These are phyloP conservation scores for Ustilago shanxiensis DNA, from an alignment of 1,284 basidiomycete genomes.

Conservation along the genomic window DNA sequence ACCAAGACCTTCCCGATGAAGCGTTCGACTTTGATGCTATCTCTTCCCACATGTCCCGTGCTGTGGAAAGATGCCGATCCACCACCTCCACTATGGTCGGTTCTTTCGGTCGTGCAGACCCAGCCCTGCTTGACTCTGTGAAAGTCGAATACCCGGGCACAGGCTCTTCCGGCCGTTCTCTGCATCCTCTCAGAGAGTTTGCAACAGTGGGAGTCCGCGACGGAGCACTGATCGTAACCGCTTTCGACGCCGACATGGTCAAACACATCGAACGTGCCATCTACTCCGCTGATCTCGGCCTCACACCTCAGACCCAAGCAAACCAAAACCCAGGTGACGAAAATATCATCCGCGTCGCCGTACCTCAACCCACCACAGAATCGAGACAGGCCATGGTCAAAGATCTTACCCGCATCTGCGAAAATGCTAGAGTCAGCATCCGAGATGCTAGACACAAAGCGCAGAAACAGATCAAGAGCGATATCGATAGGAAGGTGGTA, in stretches of 20 bases:
- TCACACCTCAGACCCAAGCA: conserved; percentile 59
- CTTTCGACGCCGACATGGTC: conserved; percentile 60
- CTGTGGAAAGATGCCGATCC: conserved; percentile 49
- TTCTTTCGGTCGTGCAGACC: conserved; percentile 57
- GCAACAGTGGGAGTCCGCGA: conserved; percentile 68
- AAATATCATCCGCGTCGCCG: conserved; percentile 61
- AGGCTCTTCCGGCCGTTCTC: conserved; percentile 19
- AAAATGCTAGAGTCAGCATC: conserved; percentile 65
- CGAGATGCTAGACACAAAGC: conserved; percentile 61
- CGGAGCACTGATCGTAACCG: conserved; percentile 61
- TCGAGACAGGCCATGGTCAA: conserved; percentile 61
- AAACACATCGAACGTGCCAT: conserved; percentile 68
- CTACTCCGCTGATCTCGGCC: conserved; percentile 58
- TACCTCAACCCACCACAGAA: conserved; percentile 66
- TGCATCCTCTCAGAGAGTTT: conserved; percentile 60
- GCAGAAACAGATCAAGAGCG: conserved; percentile 67
- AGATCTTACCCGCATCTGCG: conserved; percentile 63
- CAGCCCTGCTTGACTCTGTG: conserved; percentile 58
- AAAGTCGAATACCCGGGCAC: conserved; percentile 46
- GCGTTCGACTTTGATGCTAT: conserved; percentile 53
- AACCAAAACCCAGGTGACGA: conserved; percentile 51
- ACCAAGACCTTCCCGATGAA: conserved; percentile 58
- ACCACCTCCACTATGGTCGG: conserved; percentile 55
- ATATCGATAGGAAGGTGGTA: conserved; percentile 63
- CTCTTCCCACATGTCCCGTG: conserved; percentile 51